Percentiles rank a stretch among this genome's conserved stretches.
phyloP scores from a whole-genome alignment of 2,329 filamentous ascomycete genomes.

The Aspergillus jensenii region DNA sequence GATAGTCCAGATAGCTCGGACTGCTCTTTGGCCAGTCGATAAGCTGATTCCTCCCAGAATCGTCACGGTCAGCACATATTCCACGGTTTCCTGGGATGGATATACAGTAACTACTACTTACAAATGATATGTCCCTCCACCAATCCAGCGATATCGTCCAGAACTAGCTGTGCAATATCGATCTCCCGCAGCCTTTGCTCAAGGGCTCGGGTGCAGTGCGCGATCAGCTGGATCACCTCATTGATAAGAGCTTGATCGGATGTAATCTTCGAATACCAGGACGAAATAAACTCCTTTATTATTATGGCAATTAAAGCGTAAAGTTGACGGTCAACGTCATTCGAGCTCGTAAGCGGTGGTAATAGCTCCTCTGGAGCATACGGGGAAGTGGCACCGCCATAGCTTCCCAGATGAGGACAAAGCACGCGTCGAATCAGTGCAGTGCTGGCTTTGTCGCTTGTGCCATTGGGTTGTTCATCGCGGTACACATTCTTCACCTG shows the following conservation, averaged over 20 bases:
- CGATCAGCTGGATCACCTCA: conserved; percentile 86
- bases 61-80: conserved; percentile 20
- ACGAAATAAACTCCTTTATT: conserved; percentile 83
- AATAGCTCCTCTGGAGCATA: conserved; percentile 76
- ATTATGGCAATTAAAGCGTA: conserved; percentile 91
- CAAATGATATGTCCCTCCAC: conserved; percentile 77
- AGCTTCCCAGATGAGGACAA: conserved; percentile 61
- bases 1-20: conserved; percentile 60
- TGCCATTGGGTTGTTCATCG: conserved; percentile 46
- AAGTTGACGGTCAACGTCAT: conserved; percentile 88
- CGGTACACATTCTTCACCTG: conserved; percentile 31
- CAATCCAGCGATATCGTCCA: conserved; percentile 85
- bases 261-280: conserved; percentile 92
- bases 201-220: conserved; percentile 82
- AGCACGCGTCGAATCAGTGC: conserved; percentile 80
- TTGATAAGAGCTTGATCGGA: conserved; percentile 84
- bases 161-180: conserved; percentile 76
- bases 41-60: conserved; percentile 54
- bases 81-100: too few species aligned
- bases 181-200: conserved; percentile 82
- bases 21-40: conserved; percentile 65
- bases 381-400: conserved; percentile 52
- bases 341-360: conserved; percentile 88
- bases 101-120: conserved; percentile 40
- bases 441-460: conserved; percentile 76